phyloP scores from a whole-genome alignment of 2,329 filamentous ascomycete species.

The Coleophoma cylindrospora region DNA sequence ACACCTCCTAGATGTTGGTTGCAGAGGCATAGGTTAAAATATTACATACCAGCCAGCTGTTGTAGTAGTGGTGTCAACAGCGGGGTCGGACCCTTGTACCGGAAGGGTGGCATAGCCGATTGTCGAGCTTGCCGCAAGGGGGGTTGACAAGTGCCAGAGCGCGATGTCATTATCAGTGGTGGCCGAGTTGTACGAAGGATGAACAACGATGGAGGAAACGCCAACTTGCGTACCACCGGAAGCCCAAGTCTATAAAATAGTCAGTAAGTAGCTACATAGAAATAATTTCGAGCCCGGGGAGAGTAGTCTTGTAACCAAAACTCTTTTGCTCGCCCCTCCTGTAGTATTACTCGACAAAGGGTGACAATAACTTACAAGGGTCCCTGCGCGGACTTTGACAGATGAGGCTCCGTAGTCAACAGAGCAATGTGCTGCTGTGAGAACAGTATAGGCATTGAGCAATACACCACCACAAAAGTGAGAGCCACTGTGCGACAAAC shows the following conservation, averaged over 20 bases:
- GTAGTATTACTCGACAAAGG: background rate
- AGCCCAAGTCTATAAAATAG: slow-evolving; percentile 7
- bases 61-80: slow-evolving; percentile 5
- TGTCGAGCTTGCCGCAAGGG: slow-evolving; percentile 9
- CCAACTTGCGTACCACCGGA: slow-evolving; percentile 12
- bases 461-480: slow-evolving; percentile 16
- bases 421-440: slow-evolving; percentile 18
- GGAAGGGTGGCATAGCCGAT: slow-evolving; percentile 13
- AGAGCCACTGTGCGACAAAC: slow-evolving; percentile 5
- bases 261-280: background rate
- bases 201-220: slow-evolving; percentile 7
- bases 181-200: slow-evolving; percentile 10
- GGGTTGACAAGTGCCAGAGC: slow-evolving; percentile 11
- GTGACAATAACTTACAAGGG: slow-evolving; percentile 9
- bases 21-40: background rate
- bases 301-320: background rate
- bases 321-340: background rate
- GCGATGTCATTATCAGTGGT: slow-evolving; percentile 11
- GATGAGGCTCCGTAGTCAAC: slow-evolving; percentile 3
- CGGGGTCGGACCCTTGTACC: slow-evolving; percentile 13
- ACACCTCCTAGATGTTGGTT: background rate
- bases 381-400: slow-evolving; percentile 16
- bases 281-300: background rate
- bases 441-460: slow-evolving; percentile 15
- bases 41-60: slow-evolving; percentile 4